Evolutionary conservation across 2,329 filamentous ascomycete species (phyloP).

Genomic region (Pseudocercospora eumusae): DNA sequence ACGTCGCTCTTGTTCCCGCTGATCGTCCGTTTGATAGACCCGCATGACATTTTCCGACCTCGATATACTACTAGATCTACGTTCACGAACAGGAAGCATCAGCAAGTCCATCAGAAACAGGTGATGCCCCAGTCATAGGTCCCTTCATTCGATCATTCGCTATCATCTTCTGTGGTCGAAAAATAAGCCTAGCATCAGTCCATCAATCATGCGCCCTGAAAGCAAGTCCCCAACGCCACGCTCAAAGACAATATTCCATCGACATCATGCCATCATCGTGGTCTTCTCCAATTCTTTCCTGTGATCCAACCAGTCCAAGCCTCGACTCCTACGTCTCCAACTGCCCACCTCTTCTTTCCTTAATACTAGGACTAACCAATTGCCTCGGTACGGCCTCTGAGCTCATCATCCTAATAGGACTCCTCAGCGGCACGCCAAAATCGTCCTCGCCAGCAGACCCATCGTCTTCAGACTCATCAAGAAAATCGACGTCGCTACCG

Average conservation of each 20-base stretch:
- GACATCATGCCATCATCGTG: conserved; percentile 5
- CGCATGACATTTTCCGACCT: too few species aligned
- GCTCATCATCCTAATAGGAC: conserved; percentile 33
- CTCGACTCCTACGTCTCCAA: conserved; percentile 7
- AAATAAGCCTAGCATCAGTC: background rate
- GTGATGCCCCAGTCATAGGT: background rate
- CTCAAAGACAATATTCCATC: conserved; percentile 7
- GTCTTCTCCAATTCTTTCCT: background rate
- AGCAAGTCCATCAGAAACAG: background rate
- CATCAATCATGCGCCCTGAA: background rate
- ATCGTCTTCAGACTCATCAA: conserved; percentile 29
- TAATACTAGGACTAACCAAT: conserved; percentile 4
- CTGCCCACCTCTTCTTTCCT: conserved; percentile 17
- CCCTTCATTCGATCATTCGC: background rate
- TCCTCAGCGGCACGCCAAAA: conserved; percentile 53
- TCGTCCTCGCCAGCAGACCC: conserved; percentile 54
- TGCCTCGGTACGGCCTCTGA: conserved; percentile 21
- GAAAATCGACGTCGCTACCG: conserved; percentile 56
- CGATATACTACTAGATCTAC: too few species aligned
- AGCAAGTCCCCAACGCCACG: conserved; percentile 5
- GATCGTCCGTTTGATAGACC: too few species aligned
- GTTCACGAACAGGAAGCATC: background rate
- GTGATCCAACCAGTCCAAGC: background rate
- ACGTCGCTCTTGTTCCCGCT: too few species aligned
- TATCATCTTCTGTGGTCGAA: background rate